A percentile compares a stretch with the other conserved stretches of the same genome.
These are phyloP conservation scores for Phytophthora chlamydospora DNA, from an alignment of 352 stramenopile genomes.

Conservation along the genomic window DNA sequence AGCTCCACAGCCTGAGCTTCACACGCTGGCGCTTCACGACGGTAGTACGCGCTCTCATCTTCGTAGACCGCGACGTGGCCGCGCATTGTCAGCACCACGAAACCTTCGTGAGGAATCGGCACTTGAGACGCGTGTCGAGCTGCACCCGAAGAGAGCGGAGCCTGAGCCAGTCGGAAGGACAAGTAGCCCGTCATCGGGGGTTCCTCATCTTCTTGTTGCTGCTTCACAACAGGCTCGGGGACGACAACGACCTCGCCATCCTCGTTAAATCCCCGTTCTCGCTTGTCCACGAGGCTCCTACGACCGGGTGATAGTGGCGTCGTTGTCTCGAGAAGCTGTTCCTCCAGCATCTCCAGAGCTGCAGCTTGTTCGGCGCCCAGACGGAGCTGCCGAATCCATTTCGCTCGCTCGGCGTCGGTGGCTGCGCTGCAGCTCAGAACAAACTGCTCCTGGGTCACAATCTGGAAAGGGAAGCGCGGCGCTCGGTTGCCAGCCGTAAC, in stretches of 20 bases:
- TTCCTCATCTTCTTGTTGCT: slow-evolving; percentile 26
- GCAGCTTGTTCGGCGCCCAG: slow-evolving; percentile 51
- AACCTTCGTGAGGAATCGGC: slow-evolving; percentile 29
- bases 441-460: slow-evolving; percentile 71
- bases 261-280: slow-evolving; percentile 16
- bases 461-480: slow-evolving; percentile 67
- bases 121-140: slow-evolving; percentile 23
- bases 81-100: slow-evolving; percentile 43
- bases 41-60: slow-evolving; percentile 55
- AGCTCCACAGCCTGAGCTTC: slow-evolving; percentile 45
- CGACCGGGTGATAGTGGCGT: slow-evolving; percentile 28
- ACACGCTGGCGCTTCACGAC: slow-evolving; percentile 23
- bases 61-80: slow-evolving; percentile 44
- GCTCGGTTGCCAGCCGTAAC: slow-evolving; percentile 27
- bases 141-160: slow-evolving; percentile 17
- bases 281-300: slow-evolving; percentile 29
- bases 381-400: slow-evolving; percentile 74
- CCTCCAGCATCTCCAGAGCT: slow-evolving; percentile 61
- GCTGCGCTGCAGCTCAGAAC: slow-evolving; percentile 66
- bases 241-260: neutral
- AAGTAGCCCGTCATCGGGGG: slow-evolving; percentile 35
- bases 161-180: slow-evolving; percentile 21
- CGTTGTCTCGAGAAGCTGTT: slow-evolving; percentile 49
- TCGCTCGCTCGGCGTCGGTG: slow-evolving; percentile 59
- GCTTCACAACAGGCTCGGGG: neutral